Percentiles rank a stretch among this genome's conserved stretches.
Conservation (phyloP, 164 flowering plant species). For the Kingdonia uniflora region DNA sequence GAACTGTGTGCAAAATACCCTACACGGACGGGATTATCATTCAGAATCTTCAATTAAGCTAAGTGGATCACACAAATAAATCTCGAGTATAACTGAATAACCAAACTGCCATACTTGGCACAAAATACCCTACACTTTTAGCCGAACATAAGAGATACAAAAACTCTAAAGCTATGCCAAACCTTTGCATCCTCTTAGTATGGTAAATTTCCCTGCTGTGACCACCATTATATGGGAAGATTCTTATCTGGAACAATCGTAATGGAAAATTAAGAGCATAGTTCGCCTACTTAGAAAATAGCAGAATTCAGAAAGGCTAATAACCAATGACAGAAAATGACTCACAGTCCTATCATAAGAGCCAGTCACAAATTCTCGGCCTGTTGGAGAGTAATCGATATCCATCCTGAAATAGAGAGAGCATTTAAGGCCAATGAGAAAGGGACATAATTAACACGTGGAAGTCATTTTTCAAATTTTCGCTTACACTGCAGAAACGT, state of each 20-base stretch:
- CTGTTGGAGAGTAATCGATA: slow-evolving; percentile 95
- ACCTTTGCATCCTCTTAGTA: slow-evolving; percentile 99
- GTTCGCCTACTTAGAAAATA: neutral
- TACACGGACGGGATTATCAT: slow-evolving; percentile 18
- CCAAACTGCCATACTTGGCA: neutral
- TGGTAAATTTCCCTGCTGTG: slow-evolving; percentile 92
- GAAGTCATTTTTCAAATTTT: neutral
- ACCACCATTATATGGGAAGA: slow-evolving; percentile 86
- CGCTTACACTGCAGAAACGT: slow-evolving; percentile 93
- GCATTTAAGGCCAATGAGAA: neutral
- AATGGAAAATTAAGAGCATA: slow-evolving; percentile 3
- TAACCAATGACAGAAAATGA: neutral
- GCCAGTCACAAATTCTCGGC: slow-evolving; percentile 95
- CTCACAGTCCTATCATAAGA: slow-evolving; percentile 96
- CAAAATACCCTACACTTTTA: neutral
- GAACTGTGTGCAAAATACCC: slow-evolving; percentile 83
- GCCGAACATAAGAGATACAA: neutral
- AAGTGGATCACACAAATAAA: neutral
- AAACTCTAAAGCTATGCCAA: neutral
- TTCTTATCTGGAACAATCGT: slow-evolving; percentile 52
- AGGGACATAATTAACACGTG: neutral
- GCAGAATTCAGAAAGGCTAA: neutral
- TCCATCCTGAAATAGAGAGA: slow-evolving; percentile 55
- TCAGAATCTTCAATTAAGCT: slow-evolving; percentile 3
- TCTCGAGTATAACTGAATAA: neutral